Evolutionary conservation across 371 early-diverging fungal species (phyloP).

Genomic region (Syncephalastrum sp.): DNA sequence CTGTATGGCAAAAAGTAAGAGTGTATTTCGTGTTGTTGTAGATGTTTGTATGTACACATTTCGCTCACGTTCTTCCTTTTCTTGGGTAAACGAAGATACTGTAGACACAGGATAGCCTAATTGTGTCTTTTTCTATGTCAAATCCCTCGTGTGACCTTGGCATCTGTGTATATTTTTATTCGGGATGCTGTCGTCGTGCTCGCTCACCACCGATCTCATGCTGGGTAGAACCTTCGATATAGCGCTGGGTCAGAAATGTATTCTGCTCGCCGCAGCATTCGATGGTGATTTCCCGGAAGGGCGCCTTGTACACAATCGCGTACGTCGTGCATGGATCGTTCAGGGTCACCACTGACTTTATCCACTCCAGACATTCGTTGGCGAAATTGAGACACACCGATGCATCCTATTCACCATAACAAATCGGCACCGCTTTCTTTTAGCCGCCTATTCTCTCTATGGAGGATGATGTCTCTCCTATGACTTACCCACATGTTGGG

Average conservation of each 20-base stretch:
- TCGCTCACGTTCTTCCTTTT: no score
- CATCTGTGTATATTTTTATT: no score
- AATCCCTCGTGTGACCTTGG: no score
- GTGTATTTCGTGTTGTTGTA: no score
- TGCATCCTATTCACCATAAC: constrained; percentile 33
- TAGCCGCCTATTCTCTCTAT: not conserved
- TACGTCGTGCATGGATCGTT: constrained; percentile 47
- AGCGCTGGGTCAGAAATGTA: constrained; percentile 48
- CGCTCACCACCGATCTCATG: constrained; percentile 44
- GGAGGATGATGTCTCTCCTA: not conserved
- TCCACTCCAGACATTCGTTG: constrained; percentile 41
- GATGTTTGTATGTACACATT: no score
- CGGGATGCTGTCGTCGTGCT: constrained; percentile 4
- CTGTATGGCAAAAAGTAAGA: no score
- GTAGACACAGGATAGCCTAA: no score
- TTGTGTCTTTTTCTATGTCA: no score
- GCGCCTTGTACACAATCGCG: constrained; percentile 39
- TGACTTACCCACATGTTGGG: constrained; percentile 60
- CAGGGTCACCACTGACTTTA: constrained; percentile 25
- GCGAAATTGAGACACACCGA: constrained; percentile 54
- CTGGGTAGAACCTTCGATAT: constrained; percentile 31
- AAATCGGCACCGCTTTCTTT: not conserved
- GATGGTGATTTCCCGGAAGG: constrained; percentile 38
- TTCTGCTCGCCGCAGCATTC: constrained; percentile 23
- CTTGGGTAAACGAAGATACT: no score